Conservation (phyloP, 768 basidiomycete genomes). For the Sistotremastrum niveocremeum region DNA sequence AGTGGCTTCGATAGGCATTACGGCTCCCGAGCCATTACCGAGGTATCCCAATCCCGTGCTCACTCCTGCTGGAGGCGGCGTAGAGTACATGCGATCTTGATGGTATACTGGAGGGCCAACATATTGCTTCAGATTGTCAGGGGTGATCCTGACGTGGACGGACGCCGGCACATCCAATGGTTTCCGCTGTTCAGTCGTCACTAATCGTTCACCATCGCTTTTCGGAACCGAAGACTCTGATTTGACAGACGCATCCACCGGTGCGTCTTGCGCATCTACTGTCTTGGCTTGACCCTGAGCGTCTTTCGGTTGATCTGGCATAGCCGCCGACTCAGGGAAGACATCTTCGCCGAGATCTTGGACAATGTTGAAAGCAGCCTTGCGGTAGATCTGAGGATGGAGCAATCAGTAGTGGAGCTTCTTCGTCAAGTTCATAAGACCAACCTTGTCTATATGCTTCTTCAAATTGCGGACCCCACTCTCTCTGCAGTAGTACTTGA, state of each 20-base stretch:
- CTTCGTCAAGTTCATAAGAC: not conserved
- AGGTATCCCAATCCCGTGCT: slow-evolving; percentile 91
- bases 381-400: slow-evolving; percentile 72
- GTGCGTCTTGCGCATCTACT: slow-evolving; percentile 41
- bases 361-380: slow-evolving; percentile 86
- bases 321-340: slow-evolving; percentile 52
- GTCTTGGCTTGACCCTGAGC: slow-evolving; percentile 15
- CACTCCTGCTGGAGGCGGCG: slow-evolving; percentile 78
- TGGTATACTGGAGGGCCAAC: slow-evolving; percentile 94
- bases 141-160: slow-evolving; percentile 70
- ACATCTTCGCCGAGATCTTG: slow-evolving; percentile 79
- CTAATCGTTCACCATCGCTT: slow-evolving; percentile 13
- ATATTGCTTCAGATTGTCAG: slow-evolving; percentile 88
- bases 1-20: slow-evolving; percentile 94
- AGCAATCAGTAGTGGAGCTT: not conserved
- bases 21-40: slow-evolving; percentile 90
- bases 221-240: slow-evolving; percentile 13
- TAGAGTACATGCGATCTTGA: slow-evolving; percentile 81
- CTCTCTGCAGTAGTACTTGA: slow-evolving; percentile 95
- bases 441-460: slow-evolving; percentile 96
- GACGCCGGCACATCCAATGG: slow-evolving; percentile 69
- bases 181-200: slow-evolving; percentile 68
- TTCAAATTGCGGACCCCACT: slow-evolving; percentile 94
- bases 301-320: slow-evolving; percentile 8
- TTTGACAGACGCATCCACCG: slow-evolving; percentile 23